These are phyloP conservation scores for Phylloboletellus chloephorus DNA, from an alignment of 1,284 basidiomycete species.

Conservation along the genomic window DNA sequence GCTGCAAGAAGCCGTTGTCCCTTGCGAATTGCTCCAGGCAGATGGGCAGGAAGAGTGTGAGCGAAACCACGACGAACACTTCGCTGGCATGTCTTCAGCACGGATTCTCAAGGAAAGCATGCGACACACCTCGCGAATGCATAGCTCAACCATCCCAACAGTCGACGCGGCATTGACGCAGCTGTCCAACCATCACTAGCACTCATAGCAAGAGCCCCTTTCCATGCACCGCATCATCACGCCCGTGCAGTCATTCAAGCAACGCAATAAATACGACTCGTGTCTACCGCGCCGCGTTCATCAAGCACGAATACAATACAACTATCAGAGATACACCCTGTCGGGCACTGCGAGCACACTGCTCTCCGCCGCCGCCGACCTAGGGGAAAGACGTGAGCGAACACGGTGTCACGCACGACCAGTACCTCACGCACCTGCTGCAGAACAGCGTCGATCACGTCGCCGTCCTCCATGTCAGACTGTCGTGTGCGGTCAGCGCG, in stretches of 20 bases:
- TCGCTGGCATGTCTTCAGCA: conserved; percentile 43
- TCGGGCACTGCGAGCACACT: not conserved
- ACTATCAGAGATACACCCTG: not conserved
- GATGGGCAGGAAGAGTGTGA: conserved; percentile 77
- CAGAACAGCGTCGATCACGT: conserved; percentile 26
- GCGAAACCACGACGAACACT: conserved; percentile 75
- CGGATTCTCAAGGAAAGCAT: not conserved
- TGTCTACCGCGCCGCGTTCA: no score
- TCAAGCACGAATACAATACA: conserved; percentile 1
- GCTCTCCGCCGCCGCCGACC: conserved; percentile 15
- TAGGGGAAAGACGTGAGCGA: conserved; percentile 1
- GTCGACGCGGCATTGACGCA: conserved; percentile 34
- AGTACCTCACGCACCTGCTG: conserved; percentile 23
- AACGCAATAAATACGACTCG: not conserved
- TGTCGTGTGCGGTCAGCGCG: conserved; percentile 10
- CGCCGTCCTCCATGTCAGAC: conserved; percentile 27
- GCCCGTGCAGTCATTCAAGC: no score
- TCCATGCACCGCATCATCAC: not conserved
- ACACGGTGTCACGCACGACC: not conserved
- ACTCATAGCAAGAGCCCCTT: conserved; percentile 11
- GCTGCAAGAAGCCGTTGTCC: conserved; percentile 70
- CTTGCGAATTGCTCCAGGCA: conserved; percentile 79
- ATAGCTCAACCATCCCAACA: conserved; percentile 71
- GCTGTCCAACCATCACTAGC: conserved; percentile 2
- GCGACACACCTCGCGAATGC: conserved; percentile 63